Conservation (phyloP, 345 rosid genomes). For the Eucalyptus erythrocorys region DNA sequence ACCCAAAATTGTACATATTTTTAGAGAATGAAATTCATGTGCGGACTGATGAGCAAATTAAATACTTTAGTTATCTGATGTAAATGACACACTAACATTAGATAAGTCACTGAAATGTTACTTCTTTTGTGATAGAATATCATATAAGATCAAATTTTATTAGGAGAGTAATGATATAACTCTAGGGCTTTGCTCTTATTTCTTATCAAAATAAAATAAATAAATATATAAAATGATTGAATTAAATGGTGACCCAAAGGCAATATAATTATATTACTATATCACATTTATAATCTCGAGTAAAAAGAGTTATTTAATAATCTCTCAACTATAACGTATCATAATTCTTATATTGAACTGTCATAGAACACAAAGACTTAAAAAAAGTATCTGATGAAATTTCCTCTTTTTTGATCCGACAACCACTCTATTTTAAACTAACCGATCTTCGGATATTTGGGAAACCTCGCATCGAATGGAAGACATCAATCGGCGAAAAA, state of each 20-base stretch:
- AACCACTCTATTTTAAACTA: not conserved
- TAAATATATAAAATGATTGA: not conserved
- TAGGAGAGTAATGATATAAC: too few species aligned
- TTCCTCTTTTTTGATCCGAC: not conserved
- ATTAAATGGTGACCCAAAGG: not conserved
- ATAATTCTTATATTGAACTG: not conserved
- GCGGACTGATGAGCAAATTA: accelerated
- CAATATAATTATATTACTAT: not conserved
- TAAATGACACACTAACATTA: accelerated
- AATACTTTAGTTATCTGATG: accelerated
- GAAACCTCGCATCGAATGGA: not conserved
- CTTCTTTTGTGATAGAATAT: not conserved
- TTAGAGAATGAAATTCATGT: not conserved
- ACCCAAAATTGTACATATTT: not conserved
- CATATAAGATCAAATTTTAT: accelerated
- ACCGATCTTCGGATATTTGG: not conserved
- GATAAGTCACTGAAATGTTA: accelerated
- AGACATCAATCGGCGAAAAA: not conserved
- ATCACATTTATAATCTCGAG: not conserved
- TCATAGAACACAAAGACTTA: not conserved
- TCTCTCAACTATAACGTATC: accelerated
- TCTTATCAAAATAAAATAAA: not conserved
- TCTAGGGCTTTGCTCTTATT: not conserved
- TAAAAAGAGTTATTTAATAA: not conserved
- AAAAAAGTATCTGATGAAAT: not conserved